Base-by-base conservation (phyloP, 2,329 filamentous ascomycete genomes). In the Nemania sp. region DNA sequence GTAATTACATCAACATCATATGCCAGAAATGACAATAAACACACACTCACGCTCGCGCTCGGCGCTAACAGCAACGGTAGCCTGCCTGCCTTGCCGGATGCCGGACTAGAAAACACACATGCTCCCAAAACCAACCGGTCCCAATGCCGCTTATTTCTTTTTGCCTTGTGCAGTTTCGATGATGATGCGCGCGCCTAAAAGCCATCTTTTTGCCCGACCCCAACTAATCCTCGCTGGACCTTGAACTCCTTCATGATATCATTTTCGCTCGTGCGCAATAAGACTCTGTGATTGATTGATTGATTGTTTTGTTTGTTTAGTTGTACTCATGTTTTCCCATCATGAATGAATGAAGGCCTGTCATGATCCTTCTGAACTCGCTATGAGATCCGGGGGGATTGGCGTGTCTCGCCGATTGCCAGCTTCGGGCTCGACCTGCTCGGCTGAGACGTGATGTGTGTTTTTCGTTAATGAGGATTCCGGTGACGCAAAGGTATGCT, bases 371-470 rank as follows among this genome's bases (percentile, higher is more conserved):
- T 58, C 37, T 12, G 21, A 25, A 10, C 34, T 47, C n/a, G 53
- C 63, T 46, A 70, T 62, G 50, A 74, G 53, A 46, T 73, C 72
- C 5, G 73, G 70, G 1, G 74, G 74, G 25, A 76, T 72, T 6
- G 75, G 75, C 18, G 74, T 75, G 29, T 78, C 75, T 56, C 71
- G 68, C 57, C 72, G 66, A 25, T 57, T 70, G 20, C 71, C 71
- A 17, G 71, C 69, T 21, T 69, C 68, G 2, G 67, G 54, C n/a
- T 72, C 68, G 47, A 70, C 65, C 2, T 71, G 55, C 15, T 74
- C 72, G 54, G 66, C 64, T 7, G 71, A 74, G 5, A 67, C 70
- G 20, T 75, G 65, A 40, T 67, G 57, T 11, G 66, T 62, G 11
- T 50, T 52, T 47, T 66, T 62, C 1, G 58, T 43, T 11, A 54